These are phyloP conservation scores for Phytophthora vignae DNA, from an alignment of 352 stramenopile genomes.

Conservation along the genomic window DNA sequence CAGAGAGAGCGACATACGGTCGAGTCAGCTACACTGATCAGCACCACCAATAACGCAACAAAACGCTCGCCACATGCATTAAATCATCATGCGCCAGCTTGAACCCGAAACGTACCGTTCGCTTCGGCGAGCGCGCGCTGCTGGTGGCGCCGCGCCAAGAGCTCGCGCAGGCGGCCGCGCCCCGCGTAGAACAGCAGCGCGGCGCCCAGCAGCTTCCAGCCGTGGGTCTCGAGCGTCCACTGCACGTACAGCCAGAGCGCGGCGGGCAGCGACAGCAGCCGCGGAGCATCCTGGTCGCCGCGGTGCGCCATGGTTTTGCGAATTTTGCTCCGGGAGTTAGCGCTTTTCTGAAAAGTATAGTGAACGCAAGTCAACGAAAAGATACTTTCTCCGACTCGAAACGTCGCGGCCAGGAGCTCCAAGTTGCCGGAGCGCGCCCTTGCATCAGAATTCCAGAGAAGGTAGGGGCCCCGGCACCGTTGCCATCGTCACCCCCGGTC, in stretches of 20 bases:
- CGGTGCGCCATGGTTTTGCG: conserved; percentile 12
- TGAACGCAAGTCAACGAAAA: conserved; percentile 24
- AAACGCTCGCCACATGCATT: too few relatives aligned
- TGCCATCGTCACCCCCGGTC: not conserved
- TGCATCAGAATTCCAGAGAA: conserved; percentile 20
- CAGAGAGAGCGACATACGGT: not conserved
- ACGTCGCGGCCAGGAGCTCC: conserved; percentile 12
- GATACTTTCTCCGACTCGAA: conserved; percentile 37
- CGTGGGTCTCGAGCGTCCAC: conserved; percentile 53
- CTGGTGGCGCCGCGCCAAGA: conserved; percentile 37
- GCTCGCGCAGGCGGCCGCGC: conserved; percentile 40
- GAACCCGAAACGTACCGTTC: conserved; percentile 52
- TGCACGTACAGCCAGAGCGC: conserved; percentile 38
- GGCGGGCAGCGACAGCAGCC: conserved; percentile 2
- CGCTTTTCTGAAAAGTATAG: conserved; percentile 37
- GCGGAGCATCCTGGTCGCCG: not conserved
- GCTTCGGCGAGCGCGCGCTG: conserved; percentile 47
- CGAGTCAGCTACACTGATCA: not conserved
- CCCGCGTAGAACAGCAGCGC: conserved; percentile 38
- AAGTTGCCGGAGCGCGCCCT: conserved; percentile 7
- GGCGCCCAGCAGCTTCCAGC: conserved; percentile 57
- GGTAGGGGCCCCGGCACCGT: not conserved
- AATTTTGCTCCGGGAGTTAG: conserved; percentile 17
- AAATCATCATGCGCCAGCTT: not conserved
- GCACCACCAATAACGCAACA: too few relatives aligned